Evolutionary conservation across 192 early-diverging fungal species (phyloP).

Genomic region (Entomortierella parvispora): DNA sequence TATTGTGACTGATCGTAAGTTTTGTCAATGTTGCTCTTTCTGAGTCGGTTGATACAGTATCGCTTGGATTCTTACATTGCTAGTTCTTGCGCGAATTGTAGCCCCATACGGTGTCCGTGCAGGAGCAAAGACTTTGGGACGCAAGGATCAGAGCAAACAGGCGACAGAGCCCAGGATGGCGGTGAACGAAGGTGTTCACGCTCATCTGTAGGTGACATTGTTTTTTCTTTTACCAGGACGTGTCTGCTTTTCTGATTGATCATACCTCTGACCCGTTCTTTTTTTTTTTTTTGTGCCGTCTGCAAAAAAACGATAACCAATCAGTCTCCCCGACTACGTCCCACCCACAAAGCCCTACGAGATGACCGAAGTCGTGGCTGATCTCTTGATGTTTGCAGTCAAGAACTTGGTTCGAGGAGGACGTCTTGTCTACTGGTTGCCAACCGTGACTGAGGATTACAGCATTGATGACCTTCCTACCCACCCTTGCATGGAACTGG

Average conservation of each 20-base stretch:
- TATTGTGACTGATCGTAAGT: conserved; percentile 86
- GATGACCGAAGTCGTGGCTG: conserved; percentile 88
- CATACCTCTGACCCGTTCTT: neutral
- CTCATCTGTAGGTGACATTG: conserved; percentile 51
- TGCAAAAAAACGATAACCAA: neutral
- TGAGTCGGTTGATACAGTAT: no score
- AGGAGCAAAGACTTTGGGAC: conserved; percentile 91
- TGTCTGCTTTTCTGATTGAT: neutral
- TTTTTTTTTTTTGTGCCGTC: neutral
- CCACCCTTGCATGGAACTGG: conserved; percentile 82
- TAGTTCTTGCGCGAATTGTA: conserved; percentile 12
- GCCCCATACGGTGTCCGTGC: conserved; percentile 98
- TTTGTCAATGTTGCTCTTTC: neutral
- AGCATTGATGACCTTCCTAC: conserved; percentile 80
- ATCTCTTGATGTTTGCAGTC: conserved; percentile 87
- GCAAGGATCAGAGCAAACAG: conserved; percentile 61
- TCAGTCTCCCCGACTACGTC: conserved; percentile 71
- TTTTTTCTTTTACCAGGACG: neutral
- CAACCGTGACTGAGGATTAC: conserved; percentile 90
- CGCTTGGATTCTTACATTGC: no score
- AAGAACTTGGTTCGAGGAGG: conserved; percentile 80
- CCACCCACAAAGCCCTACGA: conserved; percentile 96
- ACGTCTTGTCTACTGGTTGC: conserved; percentile 96
- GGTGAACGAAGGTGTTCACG: conserved; percentile 54
- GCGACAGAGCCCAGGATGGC: conserved; percentile 51